phyloP scores from a whole-genome alignment of 1,284 basidiomycete species.

The Chalciporus sp. region DNA sequence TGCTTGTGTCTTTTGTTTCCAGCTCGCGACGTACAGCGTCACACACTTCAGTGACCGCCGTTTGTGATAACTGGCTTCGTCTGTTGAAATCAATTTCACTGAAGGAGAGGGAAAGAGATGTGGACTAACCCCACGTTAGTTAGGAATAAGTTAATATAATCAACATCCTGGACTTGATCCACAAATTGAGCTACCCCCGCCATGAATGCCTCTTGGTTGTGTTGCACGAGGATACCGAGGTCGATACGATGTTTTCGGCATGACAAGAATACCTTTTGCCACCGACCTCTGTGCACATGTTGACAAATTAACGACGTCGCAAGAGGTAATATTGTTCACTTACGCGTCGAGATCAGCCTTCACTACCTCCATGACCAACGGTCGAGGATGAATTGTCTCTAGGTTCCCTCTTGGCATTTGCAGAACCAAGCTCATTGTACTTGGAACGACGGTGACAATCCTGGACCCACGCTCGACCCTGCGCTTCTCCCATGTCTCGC shows the following conservation, averaged over 20 bases:
- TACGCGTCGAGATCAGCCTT: constrained; percentile 74
- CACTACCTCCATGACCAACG: constrained; percentile 87
- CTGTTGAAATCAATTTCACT: constrained; percentile 28
- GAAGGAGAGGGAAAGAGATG: background rate
- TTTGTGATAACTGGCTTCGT: constrained; percentile 55
- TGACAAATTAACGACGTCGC: background rate
- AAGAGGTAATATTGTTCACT: constrained; percentile 31
- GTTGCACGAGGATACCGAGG: constrained; percentile 85
- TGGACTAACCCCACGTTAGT: constrained; percentile 75
- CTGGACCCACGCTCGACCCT: constrained; percentile 85
- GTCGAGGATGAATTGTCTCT: constrained; percentile 93
- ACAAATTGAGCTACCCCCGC: constrained; percentile 68
- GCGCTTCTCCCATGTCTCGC: constrained; percentile 65
- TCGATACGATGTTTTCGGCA: constrained; percentile 95
- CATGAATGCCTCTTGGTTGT: constrained; percentile 74
- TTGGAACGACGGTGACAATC: constrained; percentile 85
- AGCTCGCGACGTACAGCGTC: constrained; percentile 78
- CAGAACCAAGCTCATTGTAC: constrained; percentile 85
- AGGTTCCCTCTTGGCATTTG: constrained; percentile 99
- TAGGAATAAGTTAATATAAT: constrained; percentile 93
- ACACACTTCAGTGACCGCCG: constrained; percentile 74
- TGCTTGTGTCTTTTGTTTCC: constrained; percentile 70
- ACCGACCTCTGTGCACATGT: constrained; percentile 53
- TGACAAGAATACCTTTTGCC: constrained; percentile 85
- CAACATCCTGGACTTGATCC: constrained; percentile 85